A percentile compares a stretch with the other conserved stretches of the same genome.
phyloP scores from a whole-genome alignment of 31 red algal genomes.

The Pterothamnion heteromorphum region DNA sequence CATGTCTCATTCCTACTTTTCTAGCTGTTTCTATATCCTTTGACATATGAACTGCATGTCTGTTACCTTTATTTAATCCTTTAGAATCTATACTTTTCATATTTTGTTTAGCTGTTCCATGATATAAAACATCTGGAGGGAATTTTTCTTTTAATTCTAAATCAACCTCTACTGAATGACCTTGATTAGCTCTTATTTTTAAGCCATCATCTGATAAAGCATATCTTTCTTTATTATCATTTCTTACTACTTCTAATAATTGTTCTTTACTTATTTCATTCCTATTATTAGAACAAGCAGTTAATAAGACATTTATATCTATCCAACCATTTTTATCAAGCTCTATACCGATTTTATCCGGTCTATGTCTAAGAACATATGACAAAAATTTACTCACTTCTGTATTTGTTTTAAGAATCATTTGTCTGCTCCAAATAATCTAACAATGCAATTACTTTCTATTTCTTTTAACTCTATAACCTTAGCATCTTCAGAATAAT shows the following conservation, averaged over 20 bases:
- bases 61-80: not conserved
- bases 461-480: too few relatives aligned
- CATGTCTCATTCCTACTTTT: not conserved
- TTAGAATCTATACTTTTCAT: not conserved
- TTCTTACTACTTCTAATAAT: not conserved
- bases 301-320: not conserved
- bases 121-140: not conserved
- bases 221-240: not conserved
- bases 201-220: not conserved
- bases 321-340: not conserved
- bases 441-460: too few relatives aligned
- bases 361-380: not conserved
- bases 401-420: too few relatives aligned
- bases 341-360: not conserved
- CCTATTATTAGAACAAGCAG: not conserved
- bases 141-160: not conserved
- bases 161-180: not conserved
- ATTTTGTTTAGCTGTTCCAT: not conserved
- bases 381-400: not conserved
- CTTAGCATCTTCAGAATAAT: too few relatives aligned
- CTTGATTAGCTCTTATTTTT: not conserved
- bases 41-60: not conserved
- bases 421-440: too few relatives aligned
- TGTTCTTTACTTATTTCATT: not conserved
- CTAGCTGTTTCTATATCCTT: not conserved